Percentiles rank a stretch among this genome's conserved stretches.
phyloP scores from a whole-genome alignment of 495 filamentous ascomycete species.

The Penicillium tannophilum region DNA sequence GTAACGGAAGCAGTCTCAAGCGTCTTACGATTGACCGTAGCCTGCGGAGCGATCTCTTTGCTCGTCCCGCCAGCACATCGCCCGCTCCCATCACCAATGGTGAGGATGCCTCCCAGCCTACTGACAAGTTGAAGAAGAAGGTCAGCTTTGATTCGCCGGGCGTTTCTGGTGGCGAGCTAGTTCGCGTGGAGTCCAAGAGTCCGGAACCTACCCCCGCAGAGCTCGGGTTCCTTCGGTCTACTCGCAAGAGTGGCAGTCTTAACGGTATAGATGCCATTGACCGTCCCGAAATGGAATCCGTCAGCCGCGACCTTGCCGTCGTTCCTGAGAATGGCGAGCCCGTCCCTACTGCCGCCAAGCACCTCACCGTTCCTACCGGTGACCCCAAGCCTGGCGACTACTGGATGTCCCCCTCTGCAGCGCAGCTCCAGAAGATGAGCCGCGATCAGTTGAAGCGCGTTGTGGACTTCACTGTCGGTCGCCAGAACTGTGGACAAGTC shows the following conservation, averaged over 20 bases:
- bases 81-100: slow-evolving; percentile 53
- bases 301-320: slow-evolving; percentile 72
- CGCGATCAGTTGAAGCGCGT: slow-evolving; percentile 72
- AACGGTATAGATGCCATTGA: slow-evolving; percentile 55
- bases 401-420: slow-evolving; percentile 75
- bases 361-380: slow-evolving; percentile 34
- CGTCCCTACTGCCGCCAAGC: slow-evolving; percentile 34
- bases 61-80: slow-evolving; percentile 45
- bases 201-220: slow-evolving; percentile 65
- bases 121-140: slow-evolving; percentile 67
- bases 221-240: slow-evolving; percentile 65
- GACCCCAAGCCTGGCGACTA: slow-evolving; percentile 73
- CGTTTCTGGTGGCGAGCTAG: slow-evolving; percentile 45
- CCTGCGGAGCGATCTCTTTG: slow-evolving; percentile 76
- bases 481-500: slow-evolving; percentile 75
- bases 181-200: slow-evolving; percentile 48
- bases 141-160: slow-evolving; percentile 79
- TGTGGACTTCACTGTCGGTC: slow-evolving; percentile 75
- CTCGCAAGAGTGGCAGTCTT: slow-evolving; percentile 40
- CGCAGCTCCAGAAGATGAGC: slow-evolving; percentile 73
- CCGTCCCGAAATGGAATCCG: slow-evolving; percentile 70
- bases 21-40: slow-evolving; percentile 87
- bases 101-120: slow-evolving; percentile 37
- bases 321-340: slow-evolving; percentile 69
- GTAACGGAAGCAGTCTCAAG: slow-evolving; percentile 73